phyloP scores from a whole-genome alignment of 2,329 filamentous ascomycete species.

The Seiridium unicorne region DNA sequence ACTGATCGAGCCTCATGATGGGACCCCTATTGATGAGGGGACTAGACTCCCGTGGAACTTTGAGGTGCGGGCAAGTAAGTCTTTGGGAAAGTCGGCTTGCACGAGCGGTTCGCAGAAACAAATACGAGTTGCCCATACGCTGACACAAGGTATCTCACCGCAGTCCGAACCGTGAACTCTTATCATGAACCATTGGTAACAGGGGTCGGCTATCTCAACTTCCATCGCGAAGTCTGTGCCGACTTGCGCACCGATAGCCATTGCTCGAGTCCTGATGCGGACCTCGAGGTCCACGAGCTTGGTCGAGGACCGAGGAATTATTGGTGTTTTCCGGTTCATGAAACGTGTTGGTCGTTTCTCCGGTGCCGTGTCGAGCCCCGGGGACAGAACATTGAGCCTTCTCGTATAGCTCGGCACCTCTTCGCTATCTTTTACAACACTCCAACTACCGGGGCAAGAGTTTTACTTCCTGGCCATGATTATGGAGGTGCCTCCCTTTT shows the following conservation, averaged over 20 bases:
- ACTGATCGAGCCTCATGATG: slow-evolving; percentile 12
- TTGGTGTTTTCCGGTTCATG: slow-evolving; percentile 19
- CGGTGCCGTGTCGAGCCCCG: slow-evolving; percentile 11
- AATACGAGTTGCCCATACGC: background rate
- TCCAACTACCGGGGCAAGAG: slow-evolving; percentile 4
- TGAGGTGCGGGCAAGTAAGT: slow-evolving; percentile 18
- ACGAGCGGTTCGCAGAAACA: no score
- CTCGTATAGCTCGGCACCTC: slow-evolving; percentile 14
- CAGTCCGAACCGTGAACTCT: slow-evolving; percentile 6
- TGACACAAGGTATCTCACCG: background rate
- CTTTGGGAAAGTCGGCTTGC: background rate
- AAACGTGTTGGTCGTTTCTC: slow-evolving; percentile 19
- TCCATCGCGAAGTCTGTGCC: slow-evolving; percentile 10
- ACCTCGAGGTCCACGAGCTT: slow-evolving; percentile 7
- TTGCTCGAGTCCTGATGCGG: slow-evolving; percentile 5
- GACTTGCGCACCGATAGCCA: background rate
- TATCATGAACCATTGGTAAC: slow-evolving; percentile 13
- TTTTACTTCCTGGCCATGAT: slow-evolving; percentile 13
- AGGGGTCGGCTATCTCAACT: slow-evolving; percentile 17
- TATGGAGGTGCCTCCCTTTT: slow-evolving; percentile 13
- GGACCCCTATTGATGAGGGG: slow-evolving; percentile 3
- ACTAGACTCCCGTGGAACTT: slow-evolving; percentile 13
- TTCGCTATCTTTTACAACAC: slow-evolving; percentile 18
- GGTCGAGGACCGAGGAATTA: slow-evolving; percentile 3
- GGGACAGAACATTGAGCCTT: background rate